Percentiles rank a stretch among this genome's conserved stretches.
phyloP scores from a whole-genome alignment of 306 rosid genomes.

The Hippophae gyantsensis region DNA sequence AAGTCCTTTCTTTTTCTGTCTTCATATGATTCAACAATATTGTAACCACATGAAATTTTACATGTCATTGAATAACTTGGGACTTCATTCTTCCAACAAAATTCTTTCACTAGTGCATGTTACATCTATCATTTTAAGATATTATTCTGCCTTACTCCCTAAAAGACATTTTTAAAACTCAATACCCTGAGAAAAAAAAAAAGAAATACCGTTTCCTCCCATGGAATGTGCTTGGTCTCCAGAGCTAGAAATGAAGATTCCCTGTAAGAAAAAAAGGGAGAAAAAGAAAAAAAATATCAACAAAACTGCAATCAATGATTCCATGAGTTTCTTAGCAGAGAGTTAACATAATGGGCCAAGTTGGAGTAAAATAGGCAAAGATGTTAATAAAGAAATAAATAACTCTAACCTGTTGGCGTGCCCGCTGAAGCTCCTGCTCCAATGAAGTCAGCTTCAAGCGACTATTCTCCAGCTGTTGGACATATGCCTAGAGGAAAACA shows the following conservation, averaged over 20 bases:
- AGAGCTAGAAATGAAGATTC: slow-evolving; percentile 80
- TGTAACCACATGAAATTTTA: neutral
- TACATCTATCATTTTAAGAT: slow-evolving; percentile 6
- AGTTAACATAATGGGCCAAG: neutral
- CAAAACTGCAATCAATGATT: neutral
- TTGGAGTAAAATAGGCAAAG: neutral
- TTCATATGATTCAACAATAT: no score
- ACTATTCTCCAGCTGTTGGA: slow-evolving; percentile 93
- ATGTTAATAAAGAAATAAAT: slow-evolving; percentile 3
- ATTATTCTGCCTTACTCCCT: slow-evolving; percentile 11
- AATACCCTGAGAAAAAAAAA: slow-evolving; percentile 9
- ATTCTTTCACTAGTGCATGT: slow-evolving; percentile 3
- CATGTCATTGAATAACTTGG: neutral
- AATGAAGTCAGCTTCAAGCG: slow-evolving; percentile 87
- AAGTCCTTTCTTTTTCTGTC: no score
- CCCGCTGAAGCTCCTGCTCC: slow-evolving; percentile 99
- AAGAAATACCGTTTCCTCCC: slow-evolving; percentile 84
- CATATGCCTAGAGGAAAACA: slow-evolving; percentile 59
- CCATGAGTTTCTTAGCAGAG: neutral
- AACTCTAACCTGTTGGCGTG: slow-evolving; percentile 75
- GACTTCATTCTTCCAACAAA: slow-evolving; percentile 6
- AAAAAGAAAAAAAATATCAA: slow-evolving; percentile 1
- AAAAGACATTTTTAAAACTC: slow-evolving; percentile 11
- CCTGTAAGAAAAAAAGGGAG: slow-evolving; percentile 27
- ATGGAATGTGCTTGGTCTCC: slow-evolving; percentile 82